Conservation (phyloP, 2,329 filamentous ascomycete genomes). For the Zymoseptoria tritici region DNA sequence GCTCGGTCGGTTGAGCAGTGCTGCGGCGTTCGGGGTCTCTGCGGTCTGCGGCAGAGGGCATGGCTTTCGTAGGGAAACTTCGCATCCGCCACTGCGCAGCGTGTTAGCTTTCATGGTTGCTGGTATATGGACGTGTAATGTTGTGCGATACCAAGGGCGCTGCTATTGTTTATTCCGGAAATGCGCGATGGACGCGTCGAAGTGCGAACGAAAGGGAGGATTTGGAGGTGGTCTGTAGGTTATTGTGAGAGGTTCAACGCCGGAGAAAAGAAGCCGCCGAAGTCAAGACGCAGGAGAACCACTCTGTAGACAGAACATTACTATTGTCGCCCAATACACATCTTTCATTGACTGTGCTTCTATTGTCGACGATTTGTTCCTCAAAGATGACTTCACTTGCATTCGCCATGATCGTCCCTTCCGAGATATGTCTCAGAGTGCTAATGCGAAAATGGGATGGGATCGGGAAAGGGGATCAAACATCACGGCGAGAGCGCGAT, state of each 20-base stretch:
- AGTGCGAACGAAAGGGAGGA: background rate
- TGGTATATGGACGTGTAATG: background rate
- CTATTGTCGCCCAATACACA: background rate
- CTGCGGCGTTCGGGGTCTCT: constrained; percentile 3
- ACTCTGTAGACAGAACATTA: background rate
- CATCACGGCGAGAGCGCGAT: background rate
- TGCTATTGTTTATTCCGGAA: background rate
- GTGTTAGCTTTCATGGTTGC: constrained; percentile 5
- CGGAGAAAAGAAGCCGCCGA: too few species aligned
- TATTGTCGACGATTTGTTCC: background rate
- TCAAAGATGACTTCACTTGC: background rate
- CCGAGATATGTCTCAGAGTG: background rate
- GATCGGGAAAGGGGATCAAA: background rate
- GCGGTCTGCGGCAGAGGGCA: constrained; percentile 1
- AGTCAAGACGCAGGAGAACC: background rate
- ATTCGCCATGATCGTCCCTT: background rate
- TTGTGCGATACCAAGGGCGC: background rate
- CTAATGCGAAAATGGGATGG: background rate
- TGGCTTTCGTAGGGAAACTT: background rate
- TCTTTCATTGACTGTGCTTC: background rate
- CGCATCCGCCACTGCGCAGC: constrained; percentile 10
- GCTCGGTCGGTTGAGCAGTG: background rate
- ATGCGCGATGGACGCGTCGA: background rate
- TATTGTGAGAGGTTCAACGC: too few species aligned
- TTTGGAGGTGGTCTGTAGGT: background rate